Percentiles rank a stretch among this genome's conserved stretches.
Evolutionary conservation across 441 rosid genomes (phyloP).

Genomic region (Croton setiger): DNA sequence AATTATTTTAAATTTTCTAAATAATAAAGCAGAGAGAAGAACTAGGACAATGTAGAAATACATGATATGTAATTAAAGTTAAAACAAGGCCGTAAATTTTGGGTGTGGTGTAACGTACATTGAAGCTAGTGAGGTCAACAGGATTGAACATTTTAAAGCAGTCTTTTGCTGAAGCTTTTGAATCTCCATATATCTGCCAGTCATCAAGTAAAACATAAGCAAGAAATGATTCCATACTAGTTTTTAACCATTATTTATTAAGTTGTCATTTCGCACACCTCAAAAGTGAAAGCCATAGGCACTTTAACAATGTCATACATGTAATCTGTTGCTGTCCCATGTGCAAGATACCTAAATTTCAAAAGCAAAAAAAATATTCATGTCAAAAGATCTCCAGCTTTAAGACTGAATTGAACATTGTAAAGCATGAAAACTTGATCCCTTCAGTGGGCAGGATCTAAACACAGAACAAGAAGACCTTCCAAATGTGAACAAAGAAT

Average conservation of each 20-base stretch:
- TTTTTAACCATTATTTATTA: slow-evolving; percentile 7
- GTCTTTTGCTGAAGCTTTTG: slow-evolving; percentile 56
- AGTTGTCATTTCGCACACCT: slow-evolving; percentile 52
- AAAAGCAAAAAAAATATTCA: slow-evolving; percentile 3
- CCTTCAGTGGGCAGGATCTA: neutral
- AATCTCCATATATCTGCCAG: slow-evolving; percentile 82
- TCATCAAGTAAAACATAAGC: slow-evolving; percentile 9
- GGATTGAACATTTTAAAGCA: slow-evolving; percentile 99
- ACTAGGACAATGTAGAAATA: too few relatives aligned
- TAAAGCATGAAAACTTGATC: neutral
- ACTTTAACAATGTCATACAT: slow-evolving; percentile 77
- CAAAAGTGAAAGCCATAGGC: slow-evolving; percentile 99
- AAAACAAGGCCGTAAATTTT: neutral
- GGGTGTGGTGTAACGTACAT: slow-evolving; percentile 39
- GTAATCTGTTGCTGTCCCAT: slow-evolving; percentile 98
- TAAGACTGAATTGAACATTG: neutral
- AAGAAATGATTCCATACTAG: slow-evolving; percentile 6
- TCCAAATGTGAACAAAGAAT: neutral
- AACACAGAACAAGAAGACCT: too few relatives aligned
- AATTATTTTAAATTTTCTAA: neutral
- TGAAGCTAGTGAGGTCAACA: slow-evolving; percentile 62
- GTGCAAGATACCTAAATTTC: slow-evolving; percentile 81
- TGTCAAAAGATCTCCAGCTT: neutral
- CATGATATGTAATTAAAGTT: neutral
- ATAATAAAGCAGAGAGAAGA: neutral